Base-by-base conservation (phyloP, 495 filamentous ascomycete species). In the Tuber umbilicatum region DNA sequence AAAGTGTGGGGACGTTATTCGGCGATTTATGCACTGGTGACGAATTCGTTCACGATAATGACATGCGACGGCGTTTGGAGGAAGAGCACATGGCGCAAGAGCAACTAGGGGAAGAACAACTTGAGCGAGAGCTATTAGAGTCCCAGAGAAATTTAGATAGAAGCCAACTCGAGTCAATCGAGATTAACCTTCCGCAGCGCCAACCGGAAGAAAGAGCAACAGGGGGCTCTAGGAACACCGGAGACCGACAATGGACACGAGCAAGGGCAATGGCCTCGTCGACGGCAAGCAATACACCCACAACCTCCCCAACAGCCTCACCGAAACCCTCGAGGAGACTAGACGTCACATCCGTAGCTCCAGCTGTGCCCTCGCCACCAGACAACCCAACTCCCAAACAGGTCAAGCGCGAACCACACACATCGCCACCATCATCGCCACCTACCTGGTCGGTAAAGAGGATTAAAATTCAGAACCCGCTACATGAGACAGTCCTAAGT, bases 1-100 rank as follows among this genome's bases (percentile, higher is more conserved):
- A 87, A 37, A 90, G 89, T 6, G 91, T 97, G 70, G 75, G 84
- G 71, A 79, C 75, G 21, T 85, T 97, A 0, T 97, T 97, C 75
- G 92, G 93, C 0, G 84, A 90, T 64, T 79, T 91, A 5, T 97
- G 92, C 74, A 87, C 86, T 5, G 87, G 84, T 0, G 83, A 81
- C 12, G 71, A 75, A 0, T 96, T 96, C 78, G 82, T 83, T 19
- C 89, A 96, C 76, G 93, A 97, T 77, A 35, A 78, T 21, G 82
- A 89, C 70, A 91, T 95, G 88, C 76, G 75, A 27, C 67, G 70
- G 35, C 69, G 70, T 42, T 73, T 77, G 31, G 71, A 73, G n/a
- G 70, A 81, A 68, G 73, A 75, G n/a, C 45, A 6, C 21, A 74
- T 68, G 43, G 72, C 60, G 7, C 73, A 64, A 38, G 73, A 70